Evolutionary conservation across 495 filamentous ascomycete genomes (phyloP).

Genomic region (Amphirosellinia nigrospora): DNA sequence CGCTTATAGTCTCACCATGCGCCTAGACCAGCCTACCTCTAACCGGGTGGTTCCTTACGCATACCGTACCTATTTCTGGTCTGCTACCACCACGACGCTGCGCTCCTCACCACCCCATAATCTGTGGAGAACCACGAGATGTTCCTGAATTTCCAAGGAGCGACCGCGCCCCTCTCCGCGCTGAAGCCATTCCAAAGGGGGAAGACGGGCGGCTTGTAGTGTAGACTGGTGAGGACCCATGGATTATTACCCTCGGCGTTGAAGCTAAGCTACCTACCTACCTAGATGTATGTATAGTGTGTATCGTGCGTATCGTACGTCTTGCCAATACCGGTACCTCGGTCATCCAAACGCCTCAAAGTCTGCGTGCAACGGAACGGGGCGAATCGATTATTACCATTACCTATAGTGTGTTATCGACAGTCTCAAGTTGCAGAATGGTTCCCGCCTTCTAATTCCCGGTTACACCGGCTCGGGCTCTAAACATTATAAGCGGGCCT

Average conservation of each 20-base stretch:
- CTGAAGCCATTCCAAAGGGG: background rate
- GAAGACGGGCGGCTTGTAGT: background rate
- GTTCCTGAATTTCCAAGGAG: constrained; percentile 19
- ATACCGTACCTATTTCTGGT: background rate
- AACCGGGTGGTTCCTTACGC: constrained; percentile 5
- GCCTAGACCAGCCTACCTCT: background rate
- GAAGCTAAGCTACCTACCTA: constrained; percentile 13
- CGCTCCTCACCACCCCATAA: constrained; percentile 4
- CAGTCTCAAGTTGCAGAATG: background rate
- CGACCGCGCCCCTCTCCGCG: constrained; percentile 19
- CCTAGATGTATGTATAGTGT: too few relatives aligned
- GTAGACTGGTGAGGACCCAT: background rate
- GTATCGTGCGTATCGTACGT: background rate
- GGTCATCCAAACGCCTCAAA: constrained; percentile 3
- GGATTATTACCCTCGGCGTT: background rate
- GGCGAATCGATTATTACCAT: background rate
- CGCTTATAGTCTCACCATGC: background rate
- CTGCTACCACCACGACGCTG: background rate
- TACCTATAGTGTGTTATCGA: too few relatives aligned
- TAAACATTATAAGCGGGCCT: background rate
- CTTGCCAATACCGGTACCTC: constrained; percentile 2
- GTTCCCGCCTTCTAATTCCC: background rate
- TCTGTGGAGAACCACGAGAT: constrained; percentile 18
- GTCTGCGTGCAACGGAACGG: background rate
- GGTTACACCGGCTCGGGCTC: background rate